phyloP scores from a whole-genome alignment of 257 asterid species.

The Nicotiana attenuata region DNA sequence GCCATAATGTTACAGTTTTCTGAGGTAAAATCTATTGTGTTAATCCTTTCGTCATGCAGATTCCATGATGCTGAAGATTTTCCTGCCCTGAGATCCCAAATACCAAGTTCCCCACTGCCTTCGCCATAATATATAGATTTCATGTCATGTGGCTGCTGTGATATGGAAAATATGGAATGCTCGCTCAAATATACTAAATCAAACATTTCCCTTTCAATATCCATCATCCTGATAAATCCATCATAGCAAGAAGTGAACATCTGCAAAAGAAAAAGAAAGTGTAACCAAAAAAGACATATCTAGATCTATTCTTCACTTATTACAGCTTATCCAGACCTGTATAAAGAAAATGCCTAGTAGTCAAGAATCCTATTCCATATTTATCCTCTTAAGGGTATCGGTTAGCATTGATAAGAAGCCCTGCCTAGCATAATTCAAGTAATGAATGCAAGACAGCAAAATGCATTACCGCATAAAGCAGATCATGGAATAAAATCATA shows the following conservation, averaged over 20 bases:
- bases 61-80: conserved; percentile 42
- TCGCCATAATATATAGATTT: conserved; percentile 58
- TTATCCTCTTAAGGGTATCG: not conserved
- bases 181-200: conserved; percentile 52
- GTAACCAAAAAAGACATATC: not conserved
- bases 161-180: conserved; percentile 40
- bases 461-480: not conserved
- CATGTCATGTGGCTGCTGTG: conserved; percentile 39
- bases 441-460: not conserved
- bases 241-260: conserved; percentile 76
- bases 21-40: conserved; percentile 64
- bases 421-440: not conserved
- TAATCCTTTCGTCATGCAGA: conserved; percentile 65
- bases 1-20: conserved; percentile 56
- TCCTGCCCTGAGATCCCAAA: conserved; percentile 70
- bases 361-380: not conserved
- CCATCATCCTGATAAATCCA: conserved; percentile 80
- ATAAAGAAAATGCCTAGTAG: not conserved
- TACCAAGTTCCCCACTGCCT: conserved; percentile 50
- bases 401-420: not conserved
- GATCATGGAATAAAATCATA: not conserved
- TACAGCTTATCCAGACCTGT: not conserved
- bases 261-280: conserved; percentile 38
- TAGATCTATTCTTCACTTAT: not conserved
- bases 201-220: conserved; percentile 70